phyloP scores from a whole-genome alignment of 768 basidiomycete species.

The Lanmaoa pseudosensibilis region DNA sequence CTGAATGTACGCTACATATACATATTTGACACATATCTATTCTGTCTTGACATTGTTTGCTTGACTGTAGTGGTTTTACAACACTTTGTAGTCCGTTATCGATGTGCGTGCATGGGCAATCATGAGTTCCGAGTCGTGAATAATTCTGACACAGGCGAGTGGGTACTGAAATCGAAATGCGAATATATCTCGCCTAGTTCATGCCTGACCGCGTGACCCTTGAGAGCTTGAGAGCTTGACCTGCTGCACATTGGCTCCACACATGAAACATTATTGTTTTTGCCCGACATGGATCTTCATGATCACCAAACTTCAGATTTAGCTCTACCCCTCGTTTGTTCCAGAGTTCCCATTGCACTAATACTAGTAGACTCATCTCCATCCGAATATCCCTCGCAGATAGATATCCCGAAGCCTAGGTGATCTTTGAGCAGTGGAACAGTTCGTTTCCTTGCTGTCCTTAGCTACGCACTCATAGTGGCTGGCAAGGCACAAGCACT shows the following conservation, averaged over 20 bases:
- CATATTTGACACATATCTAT: conserved; percentile 29
- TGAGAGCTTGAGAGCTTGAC: too few species aligned
- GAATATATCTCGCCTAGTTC: background rate
- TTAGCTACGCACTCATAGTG: too few species aligned
- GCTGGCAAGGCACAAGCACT: background rate
- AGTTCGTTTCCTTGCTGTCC: background rate
- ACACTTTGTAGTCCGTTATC: conserved; percentile 3
- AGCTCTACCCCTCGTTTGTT: background rate
- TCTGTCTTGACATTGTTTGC: conserved; percentile 12
- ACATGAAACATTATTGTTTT: background rate
- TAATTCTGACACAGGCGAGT: background rate
- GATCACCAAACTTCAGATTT: background rate
- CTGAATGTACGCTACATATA: conserved; percentile 22
- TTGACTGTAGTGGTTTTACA: conserved; percentile 8
- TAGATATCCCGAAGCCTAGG: background rate
- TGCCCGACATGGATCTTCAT: background rate
- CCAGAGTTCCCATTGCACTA: background rate
- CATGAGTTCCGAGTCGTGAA: background rate
- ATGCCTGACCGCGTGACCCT: background rate
- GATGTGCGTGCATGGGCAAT: background rate
- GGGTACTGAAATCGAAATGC: background rate
- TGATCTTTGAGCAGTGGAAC: background rate
- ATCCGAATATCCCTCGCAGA: background rate
- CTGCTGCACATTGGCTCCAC: background rate
- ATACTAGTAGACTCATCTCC: background rate